Conservation (phyloP, 2,329 filamentous ascomycete species). For the Colletotrichum sojae region DNA sequence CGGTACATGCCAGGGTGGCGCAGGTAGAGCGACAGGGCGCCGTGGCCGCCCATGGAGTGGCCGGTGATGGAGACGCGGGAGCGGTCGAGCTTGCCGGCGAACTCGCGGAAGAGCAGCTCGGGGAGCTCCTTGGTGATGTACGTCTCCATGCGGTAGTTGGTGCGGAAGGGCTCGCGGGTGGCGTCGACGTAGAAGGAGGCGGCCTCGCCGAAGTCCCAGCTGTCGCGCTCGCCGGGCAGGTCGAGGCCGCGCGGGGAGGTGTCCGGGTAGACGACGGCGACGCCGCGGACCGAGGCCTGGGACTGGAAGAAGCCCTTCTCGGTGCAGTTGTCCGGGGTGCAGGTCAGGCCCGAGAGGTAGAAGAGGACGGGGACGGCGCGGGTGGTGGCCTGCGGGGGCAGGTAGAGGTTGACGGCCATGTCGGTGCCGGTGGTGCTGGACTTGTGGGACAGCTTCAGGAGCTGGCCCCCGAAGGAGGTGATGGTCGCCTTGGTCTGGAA, state of each 20-base stretch:
- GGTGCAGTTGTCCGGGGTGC: conserved; percentile 88
- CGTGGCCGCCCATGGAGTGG: conserved; percentile 98
- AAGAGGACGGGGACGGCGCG: conserved; percentile 83
- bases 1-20: conserved; percentile 93
- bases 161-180: conserved; percentile 78
- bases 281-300: conserved; percentile 81
- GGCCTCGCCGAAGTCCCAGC: conserved; percentile 91
- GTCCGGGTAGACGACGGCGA: conserved; percentile 96
- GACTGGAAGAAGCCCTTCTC: conserved; percentile 94
- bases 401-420: conserved; percentile 94
- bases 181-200: conserved; percentile 97
- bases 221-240: conserved; percentile 87
- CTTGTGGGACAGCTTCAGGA: conserved; percentile 92
- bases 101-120: conserved; percentile 78
- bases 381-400: conserved; percentile 79
- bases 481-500: conserved; percentile 94
- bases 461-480: conserved; percentile 91
- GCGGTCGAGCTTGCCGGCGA: conserved; percentile 77
- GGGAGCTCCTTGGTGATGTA: conserved; percentile 95
- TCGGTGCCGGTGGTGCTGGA: conserved; percentile 84
- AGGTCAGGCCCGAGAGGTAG: conserved; percentile 95
- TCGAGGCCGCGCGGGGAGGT: conserved; percentile 90
- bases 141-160: conserved; percentile 93
- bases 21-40: conserved; percentile 91
- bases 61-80: conserved; percentile 86